Evolutionary conservation across 2,329 filamentous ascomycete genomes (phyloP), one percentile per base, ranked within the genome.

Genomic region (Aspergillus persii): DNA sequence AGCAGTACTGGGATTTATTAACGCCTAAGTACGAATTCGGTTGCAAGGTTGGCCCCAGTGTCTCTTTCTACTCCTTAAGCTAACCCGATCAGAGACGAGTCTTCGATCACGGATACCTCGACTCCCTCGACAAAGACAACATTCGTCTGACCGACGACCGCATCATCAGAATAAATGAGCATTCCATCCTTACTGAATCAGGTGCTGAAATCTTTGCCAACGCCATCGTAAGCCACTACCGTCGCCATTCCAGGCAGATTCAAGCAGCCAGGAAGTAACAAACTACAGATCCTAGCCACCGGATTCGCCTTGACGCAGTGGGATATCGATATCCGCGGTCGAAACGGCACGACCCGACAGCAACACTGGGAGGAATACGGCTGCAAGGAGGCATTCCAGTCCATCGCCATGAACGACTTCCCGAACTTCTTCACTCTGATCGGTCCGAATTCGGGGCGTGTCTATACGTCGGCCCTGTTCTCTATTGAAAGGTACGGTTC

Each of bases 301-400:
- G 36, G 36, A 7, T 41, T 41, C 4, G 36, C 36, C 36, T n/a
- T 41, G 11, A 41, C 36, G 4, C 36, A 41, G n/a, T 41, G 36
- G 36, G 36, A 41, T 41, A 15, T 41, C 12, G 36, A 41, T 2
- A 41, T 41, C 2, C 36, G 36, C 36, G 12, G 36, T 41, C 36
- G 36, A n/a, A 41, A 41, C 3, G 36, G 36, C 36, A 41, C n/a
- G 12, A 41, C 11, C 15, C 36, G 36, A 15, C 49, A 23, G 51
- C 51, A 2, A 33, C 60, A 2, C 27, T 62, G 7, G 60, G 60
- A 12, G 60, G 50, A 30, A 41, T 41, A 41, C 36, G 36, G 36
- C 36, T 15, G 11, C 36, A 41, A 41, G 6, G 11, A 11, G 6
- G 36, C 36, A 15, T 41, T 41, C 36, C 36, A 41, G 12, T 41